Evolutionary conservation across 73 alveolate genomes (phyloP), one percentile per base, ranked within the genome.

Genomic region (Breviolum minutum): DNA sequence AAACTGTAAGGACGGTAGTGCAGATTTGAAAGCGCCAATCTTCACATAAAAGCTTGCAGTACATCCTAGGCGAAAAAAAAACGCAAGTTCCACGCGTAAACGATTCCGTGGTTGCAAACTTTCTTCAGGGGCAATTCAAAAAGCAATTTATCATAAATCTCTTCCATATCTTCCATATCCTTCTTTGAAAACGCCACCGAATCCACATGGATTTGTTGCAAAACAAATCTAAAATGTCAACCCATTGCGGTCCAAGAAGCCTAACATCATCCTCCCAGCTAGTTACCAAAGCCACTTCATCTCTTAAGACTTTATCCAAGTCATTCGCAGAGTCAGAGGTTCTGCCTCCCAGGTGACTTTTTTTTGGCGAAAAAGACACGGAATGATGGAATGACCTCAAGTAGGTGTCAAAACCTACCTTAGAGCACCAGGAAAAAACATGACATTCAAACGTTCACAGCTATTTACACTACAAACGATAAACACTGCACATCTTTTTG

Each of bases 251-350:
- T 9, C n/a, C 54, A 40, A 90, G 97, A 17, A 26, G 27, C 97
- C 97, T 88, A 90, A 90, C n/a, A 60, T 90, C 97, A 48, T 90
- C 87, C 40, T 90, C 76, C 97, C 97, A 90, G 88, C 77, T 76
- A 16, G 81, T 90, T 22, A 90, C 77, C 64, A 71, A 19, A 13
- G 88, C 97, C 76, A 73, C 71, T 60, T 90, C 97, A 19, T 71
- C 81, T 27, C 60, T 24, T 62, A 90, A 16, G 6, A 90, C 97
- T 40, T 24, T 29, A 27, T 90, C 97, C 97, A 90, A 61, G 17
- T 69, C 97, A 20, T 76, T 74, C 69, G 83, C 77, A n/a, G 92
- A 83, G 62, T 83, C 73, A 5, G 92, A 83, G 8, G 92, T 83
- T 83, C 73, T 60, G 92, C 92, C 92, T 83, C 24, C 24, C 90